phyloP scores from a whole-genome alignment of 441 rosid genomes.

The Codiaeum variegatum region DNA sequence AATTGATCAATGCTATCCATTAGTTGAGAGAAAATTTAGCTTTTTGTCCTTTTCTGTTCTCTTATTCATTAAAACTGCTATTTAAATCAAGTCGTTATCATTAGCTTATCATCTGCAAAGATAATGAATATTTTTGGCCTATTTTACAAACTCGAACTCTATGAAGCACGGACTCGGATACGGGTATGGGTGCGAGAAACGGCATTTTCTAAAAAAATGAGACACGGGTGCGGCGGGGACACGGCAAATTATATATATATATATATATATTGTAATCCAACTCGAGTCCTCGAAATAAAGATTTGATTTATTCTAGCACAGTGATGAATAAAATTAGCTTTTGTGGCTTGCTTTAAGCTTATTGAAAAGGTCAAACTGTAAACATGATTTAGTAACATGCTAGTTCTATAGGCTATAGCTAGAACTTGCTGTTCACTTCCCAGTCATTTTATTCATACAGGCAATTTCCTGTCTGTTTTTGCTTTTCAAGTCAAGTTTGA shows the following conservation, averaged over 20 bases:
- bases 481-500: not conserved
- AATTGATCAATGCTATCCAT: not conserved
- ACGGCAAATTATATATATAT: too few species aligned
- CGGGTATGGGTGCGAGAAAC: too few species aligned
- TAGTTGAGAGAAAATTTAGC: not conserved
- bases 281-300: not conserved
- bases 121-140: not conserved
- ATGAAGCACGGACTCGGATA: too few species aligned
- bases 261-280: too few species aligned
- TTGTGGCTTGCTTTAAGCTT: not conserved
- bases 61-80: not conserved
- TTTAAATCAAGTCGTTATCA: not conserved
- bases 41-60: not conserved
- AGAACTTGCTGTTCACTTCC: not conserved
- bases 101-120: not conserved
- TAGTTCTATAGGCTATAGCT: not conserved
- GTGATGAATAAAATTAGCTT: not conserved
- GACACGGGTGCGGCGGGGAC: too few species aligned
- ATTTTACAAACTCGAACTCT: not conserved
- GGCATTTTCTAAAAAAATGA: too few species aligned
- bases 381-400: not conserved
- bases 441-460: not conserved
- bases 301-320: not conserved
- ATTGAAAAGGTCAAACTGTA: not conserved
- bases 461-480: not conserved